Conservation (phyloP, 345 rosid species). For the Camelina hispida region DNA sequence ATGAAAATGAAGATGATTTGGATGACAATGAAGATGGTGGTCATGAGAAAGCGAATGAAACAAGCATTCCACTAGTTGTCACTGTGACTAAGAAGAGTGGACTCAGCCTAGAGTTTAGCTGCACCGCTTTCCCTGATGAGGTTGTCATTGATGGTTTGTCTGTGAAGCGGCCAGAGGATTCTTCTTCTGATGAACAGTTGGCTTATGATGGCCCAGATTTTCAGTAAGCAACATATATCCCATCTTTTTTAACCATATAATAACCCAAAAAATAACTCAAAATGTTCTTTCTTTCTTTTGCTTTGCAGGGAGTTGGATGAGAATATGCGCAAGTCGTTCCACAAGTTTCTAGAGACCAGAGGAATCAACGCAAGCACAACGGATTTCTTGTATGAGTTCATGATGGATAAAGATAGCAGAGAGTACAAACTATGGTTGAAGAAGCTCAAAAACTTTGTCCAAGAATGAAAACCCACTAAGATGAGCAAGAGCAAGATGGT, state of each 20-base stretch:
- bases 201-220: conserved; percentile 85
- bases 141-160: conserved; percentile 65
- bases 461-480: conserved; percentile 45
- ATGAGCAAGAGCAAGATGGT: conserved; percentile 2
- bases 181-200: conserved; percentile 52
- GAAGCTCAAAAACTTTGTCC: conserved; percentile 70
- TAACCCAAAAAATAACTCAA: not conserved
- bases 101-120: conserved; percentile 63
- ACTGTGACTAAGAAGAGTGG: conserved; percentile 69
- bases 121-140: conserved; percentile 70
- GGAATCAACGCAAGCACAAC: conserved; percentile 76
- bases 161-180: conserved; percentile 49
- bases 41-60: conserved; percentile 47
- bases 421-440: conserved; percentile 78
- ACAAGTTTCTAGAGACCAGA: conserved; percentile 76
- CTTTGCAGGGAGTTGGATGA: conserved; percentile 83
- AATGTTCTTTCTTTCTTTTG: not conserved
- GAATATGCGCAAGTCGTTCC: conserved; percentile 76
- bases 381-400: conserved; percentile 82
- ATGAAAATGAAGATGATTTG: conserved; percentile 47
- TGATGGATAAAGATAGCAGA: conserved; percentile 79
- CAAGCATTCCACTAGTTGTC: conserved; percentile 69
- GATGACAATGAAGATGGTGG: conserved; percentile 42
- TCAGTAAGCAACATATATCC: conserved; percentile 55
- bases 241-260: not conserved